Conservation (phyloP, 2,329 filamentous ascomycete genomes). For the Coleophoma eucalyptorum region DNA sequence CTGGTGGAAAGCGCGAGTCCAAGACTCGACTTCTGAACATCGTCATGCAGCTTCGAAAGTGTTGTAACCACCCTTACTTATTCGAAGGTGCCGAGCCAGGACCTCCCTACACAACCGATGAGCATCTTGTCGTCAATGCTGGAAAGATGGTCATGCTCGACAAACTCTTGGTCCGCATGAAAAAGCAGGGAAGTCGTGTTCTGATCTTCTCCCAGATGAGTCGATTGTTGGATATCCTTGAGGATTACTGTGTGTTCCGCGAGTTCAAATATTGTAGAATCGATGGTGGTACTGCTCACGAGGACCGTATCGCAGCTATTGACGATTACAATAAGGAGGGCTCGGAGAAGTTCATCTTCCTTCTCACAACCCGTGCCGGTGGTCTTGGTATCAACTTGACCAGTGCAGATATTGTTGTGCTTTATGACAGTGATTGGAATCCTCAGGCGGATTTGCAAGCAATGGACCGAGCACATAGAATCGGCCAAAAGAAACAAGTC, state of each 20-base stretch:
- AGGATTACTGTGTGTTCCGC: slow-evolving; percentile 97
- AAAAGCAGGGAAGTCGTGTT: slow-evolving; percentile 87
- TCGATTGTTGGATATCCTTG: slow-evolving; percentile 90
- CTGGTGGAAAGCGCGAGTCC: slow-evolving; percentile 92
- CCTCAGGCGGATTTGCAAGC: slow-evolving; percentile 97
- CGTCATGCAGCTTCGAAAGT: slow-evolving; percentile 98
- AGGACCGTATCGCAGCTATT: slow-evolving; percentile 95
- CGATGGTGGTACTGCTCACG: slow-evolving; percentile 92
- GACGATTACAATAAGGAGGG: slow-evolving; percentile 97
- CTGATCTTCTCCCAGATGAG: slow-evolving; percentile 99
- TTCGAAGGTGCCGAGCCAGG: slow-evolving; percentile 97
- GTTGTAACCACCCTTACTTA: slow-evolving; percentile 96
- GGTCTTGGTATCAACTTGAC: slow-evolving; percentile 97
- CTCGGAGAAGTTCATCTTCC: slow-evolving; percentile 95
- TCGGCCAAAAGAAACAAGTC: slow-evolving; percentile 97
- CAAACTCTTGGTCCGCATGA: slow-evolving; percentile 79
- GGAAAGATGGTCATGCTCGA: slow-evolving; percentile 98
- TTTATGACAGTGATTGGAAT: slow-evolving; percentile 99
- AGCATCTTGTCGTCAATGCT: slow-evolving; percentile 88
- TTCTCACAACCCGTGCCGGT: slow-evolving; percentile 92
- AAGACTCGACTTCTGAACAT: slow-evolving; percentile 97
- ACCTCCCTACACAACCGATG: slow-evolving; percentile 95
- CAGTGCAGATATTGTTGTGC: slow-evolving; percentile 87
- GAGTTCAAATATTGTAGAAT: slow-evolving; percentile 96
- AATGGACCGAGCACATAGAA: slow-evolving; percentile 98